Conservation (phyloP, 2,329 filamentous ascomycete species). For the Sarocladium kiliense region DNA sequence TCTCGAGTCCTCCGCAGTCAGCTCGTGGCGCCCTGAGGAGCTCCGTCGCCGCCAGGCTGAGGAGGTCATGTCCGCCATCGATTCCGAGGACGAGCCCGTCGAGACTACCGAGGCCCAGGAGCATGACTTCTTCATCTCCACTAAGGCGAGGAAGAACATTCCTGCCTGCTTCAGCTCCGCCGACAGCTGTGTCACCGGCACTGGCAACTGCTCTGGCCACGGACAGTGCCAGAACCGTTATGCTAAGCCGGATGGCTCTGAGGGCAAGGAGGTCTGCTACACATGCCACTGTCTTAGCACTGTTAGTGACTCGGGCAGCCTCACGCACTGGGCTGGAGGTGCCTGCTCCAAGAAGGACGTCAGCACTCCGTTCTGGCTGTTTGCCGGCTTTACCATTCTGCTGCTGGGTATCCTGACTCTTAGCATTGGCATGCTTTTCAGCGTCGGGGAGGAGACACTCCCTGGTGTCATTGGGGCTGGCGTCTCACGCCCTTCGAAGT, state of each 20-base stretch:
- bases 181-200: constrained; percentile 63
- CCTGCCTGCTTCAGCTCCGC: constrained; percentile 71
- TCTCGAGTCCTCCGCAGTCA: neutral
- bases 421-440: constrained; percentile 73
- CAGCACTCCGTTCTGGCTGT: constrained; percentile 82
- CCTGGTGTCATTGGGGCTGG: constrained; percentile 96
- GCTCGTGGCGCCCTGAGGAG: constrained; percentile 20
- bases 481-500: constrained; percentile 65
- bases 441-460: constrained; percentile 79
- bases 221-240: constrained; percentile 71
- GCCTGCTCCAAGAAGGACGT: constrained; percentile 91
- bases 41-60: constrained; percentile 44
- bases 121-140: constrained; percentile 27
- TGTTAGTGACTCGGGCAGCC: constrained; percentile 48
- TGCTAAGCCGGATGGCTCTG: constrained; percentile 32
- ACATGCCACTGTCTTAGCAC: constrained; percentile 69
- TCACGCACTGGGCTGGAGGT: constrained; percentile 74
- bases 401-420: constrained; percentile 64
- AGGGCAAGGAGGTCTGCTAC: constrained; percentile 57
- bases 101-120: constrained; percentile 17
- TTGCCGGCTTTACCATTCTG: constrained; percentile 68
- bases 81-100: constrained; percentile 18
- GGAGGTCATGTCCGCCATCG: constrained; percentile 36
- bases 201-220: constrained; percentile 76
- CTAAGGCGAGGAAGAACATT: constrained; percentile 34